Evolutionary conservation across 805 yeast species (phyloP).

Genomic region (Hanseniaspora pseudoguilliermondii): DNA sequence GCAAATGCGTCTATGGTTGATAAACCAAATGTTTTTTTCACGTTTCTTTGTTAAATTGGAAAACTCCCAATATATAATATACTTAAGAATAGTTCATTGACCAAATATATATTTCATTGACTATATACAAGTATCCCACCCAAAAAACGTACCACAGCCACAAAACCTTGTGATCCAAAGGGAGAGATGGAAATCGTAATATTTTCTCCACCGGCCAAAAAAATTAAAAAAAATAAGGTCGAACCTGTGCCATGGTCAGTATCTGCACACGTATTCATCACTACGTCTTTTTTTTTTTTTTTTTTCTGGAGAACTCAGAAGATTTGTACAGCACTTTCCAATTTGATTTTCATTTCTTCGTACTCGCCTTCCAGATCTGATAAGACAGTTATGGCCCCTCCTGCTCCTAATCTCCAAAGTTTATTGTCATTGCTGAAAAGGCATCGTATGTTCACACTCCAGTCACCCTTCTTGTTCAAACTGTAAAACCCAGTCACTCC

Average conservation of each 20-base stretch:
- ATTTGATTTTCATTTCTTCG: conserved; percentile 77
- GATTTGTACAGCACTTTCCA: conserved; percentile 67
- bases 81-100: no score
- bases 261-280: not conserved
- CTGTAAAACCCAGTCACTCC: conserved; percentile 97
- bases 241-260: not conserved
- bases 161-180: not conserved
- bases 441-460: conserved; percentile 91
- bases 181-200: not conserved
- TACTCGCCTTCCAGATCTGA: conserved; percentile 77
- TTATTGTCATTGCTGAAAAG: conserved; percentile 40
- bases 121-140: no score
- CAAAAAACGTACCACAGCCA: no score
- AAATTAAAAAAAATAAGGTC: no score
- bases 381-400: conserved; percentile 90
- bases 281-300: not conserved
- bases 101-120: no score
- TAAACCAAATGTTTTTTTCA: no score
- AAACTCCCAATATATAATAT: no score
- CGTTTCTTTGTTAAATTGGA: no score
- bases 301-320: conserved; percentile 28
- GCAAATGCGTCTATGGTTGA: not conserved
- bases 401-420: conserved; percentile 87
- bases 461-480: conserved; percentile 71
- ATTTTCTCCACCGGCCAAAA: no score